Conservation (phyloP, 1,284 basidiomycete species). For the Tilletia walkeri region DNA sequence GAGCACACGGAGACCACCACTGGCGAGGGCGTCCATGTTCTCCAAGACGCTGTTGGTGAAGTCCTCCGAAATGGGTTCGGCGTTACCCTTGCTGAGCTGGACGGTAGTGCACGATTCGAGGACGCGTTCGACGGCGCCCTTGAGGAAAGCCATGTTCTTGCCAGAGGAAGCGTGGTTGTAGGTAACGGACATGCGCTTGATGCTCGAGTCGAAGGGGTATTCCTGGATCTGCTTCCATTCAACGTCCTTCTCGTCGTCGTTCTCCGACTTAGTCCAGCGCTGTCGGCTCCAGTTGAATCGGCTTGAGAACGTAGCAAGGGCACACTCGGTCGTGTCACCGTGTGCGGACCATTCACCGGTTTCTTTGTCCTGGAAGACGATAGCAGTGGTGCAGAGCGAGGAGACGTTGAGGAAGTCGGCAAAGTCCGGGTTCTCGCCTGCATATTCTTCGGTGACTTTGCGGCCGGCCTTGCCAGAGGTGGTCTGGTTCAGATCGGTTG, state of each 20-base stretch:
- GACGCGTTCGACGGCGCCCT: slow-evolving; percentile 68
- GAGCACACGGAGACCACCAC: slow-evolving; percentile 21
- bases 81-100: slow-evolving; percentile 33
- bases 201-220: slow-evolving; percentile 63
- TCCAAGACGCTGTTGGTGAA: slow-evolving; percentile 11
- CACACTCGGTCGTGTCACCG: slow-evolving; percentile 67
- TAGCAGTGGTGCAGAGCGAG: slow-evolving; percentile 54
- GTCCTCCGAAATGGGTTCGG: slow-evolving; percentile 52
- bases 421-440: slow-evolving; percentile 35
- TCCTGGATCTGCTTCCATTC: slow-evolving; percentile 46
- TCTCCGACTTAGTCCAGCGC: slow-evolving; percentile 36
- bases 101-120: slow-evolving; percentile 60
- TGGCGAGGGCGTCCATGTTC: slow-evolving; percentile 23
- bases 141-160: slow-evolving; percentile 56
- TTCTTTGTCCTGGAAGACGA: slow-evolving; percentile 53
- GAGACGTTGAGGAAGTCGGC: slow-evolving; percentile 48
- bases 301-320: slow-evolving; percentile 67
- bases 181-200: slow-evolving; percentile 67
- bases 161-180: slow-evolving; percentile 52
- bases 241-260: slow-evolving; percentile 27
- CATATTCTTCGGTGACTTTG: slow-evolving; percentile 36
- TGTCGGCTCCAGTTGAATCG: slow-evolving; percentile 51
- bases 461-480: slow-evolving; percentile 26
- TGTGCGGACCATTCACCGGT: slow-evolving; percentile 63
- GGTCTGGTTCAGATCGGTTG: slow-evolving; percentile 26